Percentiles rank a stretch among this genome's conserved stretches.
These are phyloP conservation scores for Tieghemostelium lacteum DNA, from an alignment of 78 protist species.

Conservation along the genomic window DNA sequence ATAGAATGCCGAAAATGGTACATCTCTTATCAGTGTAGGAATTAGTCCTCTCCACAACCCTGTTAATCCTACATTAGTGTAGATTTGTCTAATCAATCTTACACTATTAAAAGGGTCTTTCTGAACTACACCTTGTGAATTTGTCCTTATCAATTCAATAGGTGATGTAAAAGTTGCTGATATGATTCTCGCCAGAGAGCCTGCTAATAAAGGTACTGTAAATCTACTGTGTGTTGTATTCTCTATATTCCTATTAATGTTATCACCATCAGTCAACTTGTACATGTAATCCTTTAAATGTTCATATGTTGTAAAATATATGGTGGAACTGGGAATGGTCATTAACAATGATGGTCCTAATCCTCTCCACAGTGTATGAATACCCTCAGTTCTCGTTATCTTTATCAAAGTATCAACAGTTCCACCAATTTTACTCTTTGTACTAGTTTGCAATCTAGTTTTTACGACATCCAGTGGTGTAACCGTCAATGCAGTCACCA, in stretches of 20 bases:
- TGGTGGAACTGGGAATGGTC: conserved; percentile 72
- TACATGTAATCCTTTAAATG: conserved; percentile 40
- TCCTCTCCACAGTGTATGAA: conserved; percentile 75
- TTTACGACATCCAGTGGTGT: conserved; percentile 80
- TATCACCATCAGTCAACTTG: not conserved
- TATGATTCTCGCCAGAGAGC: conserved; percentile 62
- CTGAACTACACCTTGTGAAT: conserved; percentile 75
- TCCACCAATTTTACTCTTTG: not conserved
- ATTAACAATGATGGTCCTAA: conserved; percentile 65
- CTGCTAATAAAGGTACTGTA: conserved; percentile 71
- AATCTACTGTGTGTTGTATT: conserved; percentile 9
- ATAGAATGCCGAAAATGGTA: conserved; percentile 90
- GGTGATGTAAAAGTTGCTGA: conserved; percentile 83
- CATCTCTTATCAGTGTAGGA: conserved; percentile 86
- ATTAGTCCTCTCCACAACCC: conserved; percentile 87
- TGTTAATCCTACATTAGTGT: conserved; percentile 52
- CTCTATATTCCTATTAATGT: not conserved
- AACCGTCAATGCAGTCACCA: conserved; percentile 21
- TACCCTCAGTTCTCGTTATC: conserved; percentile 61
- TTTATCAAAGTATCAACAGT: conserved; percentile 39
- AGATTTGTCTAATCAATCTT: conserved; percentile 21
- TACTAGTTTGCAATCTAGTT: conserved; percentile 64
- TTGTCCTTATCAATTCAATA: conserved; percentile 81
- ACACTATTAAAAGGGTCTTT: conserved; percentile 12
- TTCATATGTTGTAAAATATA: conserved; percentile 80